Evolutionary conservation across 176 grass and related monocot genomes (phyloP).

Genomic region (Phragmites australis): DNA sequence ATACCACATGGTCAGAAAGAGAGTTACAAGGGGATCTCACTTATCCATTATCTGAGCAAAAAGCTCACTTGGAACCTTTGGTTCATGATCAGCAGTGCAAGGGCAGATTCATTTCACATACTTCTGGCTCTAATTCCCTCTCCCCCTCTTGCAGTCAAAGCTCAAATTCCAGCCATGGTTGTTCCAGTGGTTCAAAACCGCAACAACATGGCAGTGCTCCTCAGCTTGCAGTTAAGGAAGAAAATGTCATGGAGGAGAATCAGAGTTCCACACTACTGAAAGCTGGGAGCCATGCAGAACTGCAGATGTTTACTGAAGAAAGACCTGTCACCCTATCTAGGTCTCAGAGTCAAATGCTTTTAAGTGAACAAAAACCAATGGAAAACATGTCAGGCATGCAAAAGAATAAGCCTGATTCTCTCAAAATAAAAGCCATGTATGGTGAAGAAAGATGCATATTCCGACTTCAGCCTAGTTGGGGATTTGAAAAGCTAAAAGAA

Average conservation of each 20-base stretch:
- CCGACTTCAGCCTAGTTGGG: slow-evolving; percentile 69
- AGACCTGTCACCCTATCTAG: slow-evolving; percentile 25
- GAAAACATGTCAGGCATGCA: slow-evolving; percentile 39
- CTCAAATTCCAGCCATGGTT: slow-evolving; percentile 70
- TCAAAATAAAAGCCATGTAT: slow-evolving; percentile 90
- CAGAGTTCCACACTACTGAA: slow-evolving; percentile 45
- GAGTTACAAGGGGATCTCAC: slow-evolving; percentile 34
- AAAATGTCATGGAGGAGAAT: slow-evolving; percentile 60
- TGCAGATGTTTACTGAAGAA: slow-evolving; percentile 48
- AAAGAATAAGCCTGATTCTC: slow-evolving; percentile 50
- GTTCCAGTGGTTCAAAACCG: slow-evolving; percentile 52
- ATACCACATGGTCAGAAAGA: slow-evolving; percentile 71
- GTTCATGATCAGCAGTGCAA: slow-evolving; percentile 38
- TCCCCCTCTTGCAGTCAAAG: slow-evolving; percentile 75
- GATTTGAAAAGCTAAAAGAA: slow-evolving; percentile 75
- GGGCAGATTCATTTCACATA: slow-evolving; percentile 50
- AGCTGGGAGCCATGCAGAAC: slow-evolving; percentile 12
- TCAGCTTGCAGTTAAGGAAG: slow-evolving; percentile 53
- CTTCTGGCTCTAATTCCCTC: slow-evolving; percentile 73
- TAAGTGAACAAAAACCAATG: slow-evolving; percentile 41
- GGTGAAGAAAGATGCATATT: slow-evolving; percentile 93
- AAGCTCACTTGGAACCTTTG: slow-evolving; percentile 48
- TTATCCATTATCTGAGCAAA: slow-evolving; percentile 51
- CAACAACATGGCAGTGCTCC: slow-evolving; percentile 41
- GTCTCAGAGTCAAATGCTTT: slow-evolving; percentile 44